Conservation (phyloP, 805 yeast genomes). For the Yarrowia phangngaensis region DNA sequence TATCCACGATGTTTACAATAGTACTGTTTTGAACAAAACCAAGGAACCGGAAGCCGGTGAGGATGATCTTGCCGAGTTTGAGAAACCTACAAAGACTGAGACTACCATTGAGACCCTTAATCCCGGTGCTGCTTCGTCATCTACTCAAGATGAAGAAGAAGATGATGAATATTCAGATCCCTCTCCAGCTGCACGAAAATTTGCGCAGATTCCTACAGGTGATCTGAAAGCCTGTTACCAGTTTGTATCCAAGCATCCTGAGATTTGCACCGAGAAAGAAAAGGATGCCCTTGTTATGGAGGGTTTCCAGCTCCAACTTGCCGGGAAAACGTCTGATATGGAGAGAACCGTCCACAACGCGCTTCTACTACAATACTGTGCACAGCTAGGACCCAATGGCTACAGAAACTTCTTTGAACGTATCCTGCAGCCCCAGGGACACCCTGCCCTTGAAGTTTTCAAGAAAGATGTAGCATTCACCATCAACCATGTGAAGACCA, state of each 20-base stretch:
- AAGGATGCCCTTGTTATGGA: conserved; percentile 91
- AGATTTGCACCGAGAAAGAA: conserved; percentile 74
- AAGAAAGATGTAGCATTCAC: conserved; percentile 70
- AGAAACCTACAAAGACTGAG: conserved; percentile 3
- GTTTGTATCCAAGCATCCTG: conserved; percentile 53
- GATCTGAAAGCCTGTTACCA: conserved; percentile 51
- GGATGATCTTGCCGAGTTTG: conserved; percentile 18
- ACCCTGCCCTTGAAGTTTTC: conserved; percentile 69
- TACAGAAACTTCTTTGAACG: conserved; percentile 66
- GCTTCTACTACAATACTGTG: conserved; percentile 68
- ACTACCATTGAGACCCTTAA: conserved; percentile 9
- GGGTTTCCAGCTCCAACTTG: conserved; percentile 79
- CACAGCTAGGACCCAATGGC: conserved; percentile 45
- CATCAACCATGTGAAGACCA: conserved; percentile 62
- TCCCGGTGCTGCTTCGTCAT: conserved; percentile 14
- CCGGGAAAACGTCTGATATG: conserved; percentile 52
- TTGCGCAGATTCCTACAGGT: conserved; percentile 53
- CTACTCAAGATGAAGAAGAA: conserved; percentile 29
- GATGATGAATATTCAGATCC: conserved; percentile 38
- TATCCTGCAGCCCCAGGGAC: conserved; percentile 46
- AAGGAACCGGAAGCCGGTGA: conserved; percentile 18
- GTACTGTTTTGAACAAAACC: background rate
- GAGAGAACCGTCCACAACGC: conserved; percentile 75
- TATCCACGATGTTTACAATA: conserved; percentile 83
- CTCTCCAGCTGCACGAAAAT: conserved; percentile 60